Evolutionary conservation across 129 eudicot genomes (phyloP).

Genomic region (Flaveria linearis): DNA sequence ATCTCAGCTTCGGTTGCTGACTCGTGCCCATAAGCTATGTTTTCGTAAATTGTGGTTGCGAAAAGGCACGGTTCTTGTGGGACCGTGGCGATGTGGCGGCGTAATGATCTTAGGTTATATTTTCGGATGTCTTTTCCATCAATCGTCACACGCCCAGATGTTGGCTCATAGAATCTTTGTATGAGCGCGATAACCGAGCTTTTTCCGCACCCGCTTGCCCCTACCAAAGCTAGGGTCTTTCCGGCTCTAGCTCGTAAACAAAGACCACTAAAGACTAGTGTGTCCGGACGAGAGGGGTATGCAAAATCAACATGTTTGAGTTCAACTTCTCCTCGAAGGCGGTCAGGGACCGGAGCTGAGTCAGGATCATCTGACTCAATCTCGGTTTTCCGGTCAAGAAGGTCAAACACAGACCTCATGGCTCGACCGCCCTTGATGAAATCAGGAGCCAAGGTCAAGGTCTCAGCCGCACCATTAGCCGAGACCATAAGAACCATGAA

Average conservation of each 20-base stretch:
- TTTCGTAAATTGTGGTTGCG: conserved; percentile 76
- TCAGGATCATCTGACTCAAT: conserved; percentile 82
- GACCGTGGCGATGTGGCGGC: conserved; percentile 74
- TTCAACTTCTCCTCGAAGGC: conserved; percentile 89
- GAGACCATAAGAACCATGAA: conserved; percentile 99
- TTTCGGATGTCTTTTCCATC: conserved; percentile 87
- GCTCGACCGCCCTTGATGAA: conserved; percentile 98
- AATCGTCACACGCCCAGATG: conserved; percentile 74
- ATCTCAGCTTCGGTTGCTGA: conserved; percentile 85
- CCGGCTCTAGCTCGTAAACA: conserved; percentile 84
- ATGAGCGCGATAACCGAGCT: conserved; percentile 90
- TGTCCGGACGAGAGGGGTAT: conserved; percentile 88
- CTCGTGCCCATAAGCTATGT: conserved; percentile 87
- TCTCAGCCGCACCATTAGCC: conserved; percentile 97
- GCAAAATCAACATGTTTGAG: conserved; percentile 86
- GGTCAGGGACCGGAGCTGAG: conserved; percentile 63
- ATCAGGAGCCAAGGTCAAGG: conserved; percentile 91
- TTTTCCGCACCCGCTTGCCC: conserved; percentile 95
- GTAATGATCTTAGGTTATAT: conserved; percentile 71
- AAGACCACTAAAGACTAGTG: conserved; percentile 62
- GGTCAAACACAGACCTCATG: conserved; percentile 83
- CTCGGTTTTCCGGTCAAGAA: conserved; percentile 84
- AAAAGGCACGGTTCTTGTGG: conserved; percentile 98
- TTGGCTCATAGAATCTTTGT: conserved; percentile 79
- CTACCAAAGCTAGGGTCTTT: conserved; percentile 89